Conservation (phyloP, 2,329 filamentous ascomycete species). For the Aspergillus novoparasiticus region DNA sequence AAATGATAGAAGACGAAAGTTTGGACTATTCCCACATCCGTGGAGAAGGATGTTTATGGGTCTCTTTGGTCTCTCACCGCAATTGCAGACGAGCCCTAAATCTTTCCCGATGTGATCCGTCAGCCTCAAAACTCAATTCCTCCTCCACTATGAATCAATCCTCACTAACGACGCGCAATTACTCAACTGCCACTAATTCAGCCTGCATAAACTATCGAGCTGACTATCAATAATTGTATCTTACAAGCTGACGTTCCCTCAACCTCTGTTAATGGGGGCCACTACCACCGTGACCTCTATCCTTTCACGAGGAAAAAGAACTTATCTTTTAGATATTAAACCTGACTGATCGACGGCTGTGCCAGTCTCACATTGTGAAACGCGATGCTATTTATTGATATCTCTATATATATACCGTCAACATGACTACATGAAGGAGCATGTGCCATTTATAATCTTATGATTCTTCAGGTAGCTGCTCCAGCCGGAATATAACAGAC, state of each 20-base stretch:
- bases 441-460: not conserved
- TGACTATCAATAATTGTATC: not conserved
- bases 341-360: not conserved
- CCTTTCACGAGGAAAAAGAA: not conserved
- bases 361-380: not conserved
- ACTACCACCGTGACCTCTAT: too few relatives aligned
- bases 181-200: not conserved
- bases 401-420: not conserved
- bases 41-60: not conserved
- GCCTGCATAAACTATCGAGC: constrained; percentile 2
- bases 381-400: not conserved
- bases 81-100: not conserved
- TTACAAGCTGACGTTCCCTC: not conserved
- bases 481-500: too few relatives aligned
- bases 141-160: not conserved
- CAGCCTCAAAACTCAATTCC: too few relatives aligned
- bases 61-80: not conserved
- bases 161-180: not conserved
- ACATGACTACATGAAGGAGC: not conserved
- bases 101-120: not conserved
- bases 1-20: too few relatives aligned
- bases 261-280: too few relatives aligned
- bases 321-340: not conserved
- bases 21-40: not conserved
- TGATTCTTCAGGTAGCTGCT: not conserved